Percentiles rank a stretch among this genome's conserved stretches.
phyloP scores from a whole-genome alignment of 768 basidiomycete species.

The Auricularia heimuer region DNA sequence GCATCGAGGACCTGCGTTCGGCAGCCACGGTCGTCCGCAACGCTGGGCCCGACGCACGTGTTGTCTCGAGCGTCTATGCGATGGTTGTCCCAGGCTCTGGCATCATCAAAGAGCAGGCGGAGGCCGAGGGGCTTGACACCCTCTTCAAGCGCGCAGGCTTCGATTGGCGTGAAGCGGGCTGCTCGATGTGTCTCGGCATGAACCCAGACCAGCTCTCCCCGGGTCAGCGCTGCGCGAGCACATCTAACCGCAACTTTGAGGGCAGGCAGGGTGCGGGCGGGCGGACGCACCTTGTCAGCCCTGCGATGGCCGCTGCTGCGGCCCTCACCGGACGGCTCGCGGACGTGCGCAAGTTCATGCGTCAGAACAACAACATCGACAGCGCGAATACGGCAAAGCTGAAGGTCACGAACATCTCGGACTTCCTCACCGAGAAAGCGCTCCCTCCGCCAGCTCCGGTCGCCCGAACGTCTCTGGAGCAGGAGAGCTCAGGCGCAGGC shows the following conservation, averaged over 20 bases:
- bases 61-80: conserved; percentile 64
- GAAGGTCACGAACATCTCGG: conserved; percentile 60
- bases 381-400: conserved; percentile 39
- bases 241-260: conserved; percentile 70
- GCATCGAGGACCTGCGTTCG: conserved; percentile 85
- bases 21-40: conserved; percentile 74
- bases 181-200: conserved; percentile 96
- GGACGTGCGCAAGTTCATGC: conserved; percentile 72
- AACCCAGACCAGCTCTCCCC: conserved; percentile 85
- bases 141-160: conserved; percentile 87
- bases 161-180: conserved; percentile 92
- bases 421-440: conserved; percentile 60
- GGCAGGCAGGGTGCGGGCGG: conserved; percentile 70
- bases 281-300: conserved; percentile 79
- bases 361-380: conserved; percentile 28
- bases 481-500: neutral
- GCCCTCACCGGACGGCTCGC: conserved; percentile 78
- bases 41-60: conserved; percentile 61
- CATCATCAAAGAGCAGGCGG: conserved; percentile 81
- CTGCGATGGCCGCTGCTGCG: conserved; percentile 92
- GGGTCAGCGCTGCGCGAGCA: conserved; percentile 78
- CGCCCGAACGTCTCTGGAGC: conserved; percentile 32
- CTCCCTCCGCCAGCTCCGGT: conserved; percentile 28
- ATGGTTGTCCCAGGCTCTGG: conserved; percentile 94
- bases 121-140: conserved; percentile 77